Percentiles rank a stretch among this genome's conserved stretches.
phyloP scores from a whole-genome alignment of 139 green algal species.

The Chlamydomonas sphaeroides region DNA sequence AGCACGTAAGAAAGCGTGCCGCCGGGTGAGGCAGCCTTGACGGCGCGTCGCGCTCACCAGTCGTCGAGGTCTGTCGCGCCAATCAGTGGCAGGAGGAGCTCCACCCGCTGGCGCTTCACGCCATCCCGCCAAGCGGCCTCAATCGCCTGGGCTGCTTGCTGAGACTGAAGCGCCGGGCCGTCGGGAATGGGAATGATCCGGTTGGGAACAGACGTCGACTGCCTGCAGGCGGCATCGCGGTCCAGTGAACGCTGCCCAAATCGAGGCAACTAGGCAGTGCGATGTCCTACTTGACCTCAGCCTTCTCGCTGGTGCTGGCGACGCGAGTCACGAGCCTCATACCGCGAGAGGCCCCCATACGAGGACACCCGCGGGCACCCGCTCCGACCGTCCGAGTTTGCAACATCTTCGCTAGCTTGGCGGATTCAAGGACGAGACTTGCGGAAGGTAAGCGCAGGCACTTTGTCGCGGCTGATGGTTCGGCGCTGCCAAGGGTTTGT shows the following conservation, averaged over 20 bases:
- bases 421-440: too few species aligned
- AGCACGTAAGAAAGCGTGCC: not conserved
- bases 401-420: not conserved
- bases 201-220: not conserved
- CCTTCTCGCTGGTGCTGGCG: conserved; percentile 6
- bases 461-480: too few species aligned
- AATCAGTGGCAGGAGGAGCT: conserved; percentile 90
- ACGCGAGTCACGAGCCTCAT: not conserved
- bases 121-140: conserved; percentile 72
- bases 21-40: not conserved
- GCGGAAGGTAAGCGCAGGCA: too few species aligned
- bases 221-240: not conserved
- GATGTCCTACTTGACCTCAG: conserved; percentile 1
- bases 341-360: not conserved
- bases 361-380: not conserved
- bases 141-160: conserved; percentile 71
- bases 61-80: conserved; percentile 93
- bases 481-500: too few species aligned
- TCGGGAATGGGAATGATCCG: conserved; percentile 36
- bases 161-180: conserved; percentile 56
- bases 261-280: too few species aligned
- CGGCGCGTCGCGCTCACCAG: conserved; percentile 59
- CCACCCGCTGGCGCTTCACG: conserved; percentile 71
- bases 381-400: not conserved
- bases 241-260: not conserved